phyloP scores from a whole-genome alignment of 345 rosid genomes.

The Populus ilicifolia region DNA sequence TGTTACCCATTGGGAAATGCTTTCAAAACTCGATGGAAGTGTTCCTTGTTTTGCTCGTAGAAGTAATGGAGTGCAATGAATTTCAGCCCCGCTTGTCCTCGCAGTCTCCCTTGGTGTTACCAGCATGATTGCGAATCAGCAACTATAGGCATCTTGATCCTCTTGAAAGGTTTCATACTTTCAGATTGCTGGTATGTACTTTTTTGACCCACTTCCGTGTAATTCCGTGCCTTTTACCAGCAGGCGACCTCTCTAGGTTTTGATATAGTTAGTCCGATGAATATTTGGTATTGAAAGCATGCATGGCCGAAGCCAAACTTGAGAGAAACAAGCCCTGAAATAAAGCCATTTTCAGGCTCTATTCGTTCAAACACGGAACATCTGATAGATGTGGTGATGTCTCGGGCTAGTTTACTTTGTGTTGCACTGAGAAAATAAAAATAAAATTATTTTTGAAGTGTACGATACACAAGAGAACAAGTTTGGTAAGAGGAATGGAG shows the following conservation, averaged over 20 bases:
- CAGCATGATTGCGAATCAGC: background rate
- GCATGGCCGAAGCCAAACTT: no score
- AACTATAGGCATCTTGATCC: no score
- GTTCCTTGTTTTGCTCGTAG: background rate
- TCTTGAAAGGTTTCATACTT: no score
- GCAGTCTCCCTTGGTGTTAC: background rate
- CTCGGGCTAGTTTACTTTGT: background rate
- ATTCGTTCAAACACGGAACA: background rate
- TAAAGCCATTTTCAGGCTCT: background rate
- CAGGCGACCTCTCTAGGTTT: no score
- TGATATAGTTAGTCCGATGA: no score
- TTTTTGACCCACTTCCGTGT: no score
- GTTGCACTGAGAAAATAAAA: background rate
- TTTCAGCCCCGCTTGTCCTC: background rate
- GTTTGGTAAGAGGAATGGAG: background rate
- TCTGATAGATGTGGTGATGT: background rate
- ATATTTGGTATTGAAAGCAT: no score
- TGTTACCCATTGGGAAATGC: background rate
- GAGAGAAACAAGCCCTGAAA: background rate
- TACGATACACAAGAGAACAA: background rate
- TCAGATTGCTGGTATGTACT: no score
- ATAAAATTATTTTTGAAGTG: background rate
- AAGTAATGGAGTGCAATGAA: background rate
- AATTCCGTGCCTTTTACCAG: no score
- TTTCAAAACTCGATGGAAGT: background rate